These are phyloP conservation scores for Mycena indigotica DNA, from an alignment of 768 basidiomycete genomes.

Conservation along the genomic window DNA sequence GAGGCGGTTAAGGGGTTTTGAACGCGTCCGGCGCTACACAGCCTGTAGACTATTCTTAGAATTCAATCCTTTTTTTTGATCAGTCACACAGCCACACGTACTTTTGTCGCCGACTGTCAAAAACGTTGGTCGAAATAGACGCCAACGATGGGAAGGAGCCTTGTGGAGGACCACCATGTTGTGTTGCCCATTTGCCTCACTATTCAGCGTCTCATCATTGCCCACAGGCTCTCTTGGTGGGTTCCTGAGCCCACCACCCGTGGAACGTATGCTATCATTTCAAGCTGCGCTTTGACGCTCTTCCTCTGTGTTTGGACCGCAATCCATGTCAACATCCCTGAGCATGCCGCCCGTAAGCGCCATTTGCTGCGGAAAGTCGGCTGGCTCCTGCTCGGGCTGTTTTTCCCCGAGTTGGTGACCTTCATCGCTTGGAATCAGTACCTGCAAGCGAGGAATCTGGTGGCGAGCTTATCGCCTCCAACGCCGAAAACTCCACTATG, in stretches of 20 bases:
- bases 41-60: too few relatives aligned
- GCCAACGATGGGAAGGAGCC: too few relatives aligned
- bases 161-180: too few relatives aligned
- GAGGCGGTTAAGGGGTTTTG: constrained; percentile 9
- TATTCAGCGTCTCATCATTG: too few relatives aligned
- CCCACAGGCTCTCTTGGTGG: constrained; percentile 1
- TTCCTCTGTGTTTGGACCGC: constrained; percentile 5
- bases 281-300: constrained; percentile 15
- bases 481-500: too few relatives aligned
- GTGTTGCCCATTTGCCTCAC: too few relatives aligned
- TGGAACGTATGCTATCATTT: constrained; percentile 5
- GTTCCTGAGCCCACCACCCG: neutral
- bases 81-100: too few relatives aligned
- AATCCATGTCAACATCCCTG: neutral
- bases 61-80: too few relatives aligned
- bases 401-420: constrained; percentile 2
- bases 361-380: constrained; percentile 1
- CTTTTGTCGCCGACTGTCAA: too few relatives aligned
- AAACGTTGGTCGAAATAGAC: too few relatives aligned
- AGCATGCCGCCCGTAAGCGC: neutral
- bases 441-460: neutral
- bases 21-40: too few relatives aligned
- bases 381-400: neutral
- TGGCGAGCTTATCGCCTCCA: too few relatives aligned
- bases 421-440: constrained; percentile 4